Conservation (phyloP, 805 yeast species). For the Ogataea naganishii region DNA sequence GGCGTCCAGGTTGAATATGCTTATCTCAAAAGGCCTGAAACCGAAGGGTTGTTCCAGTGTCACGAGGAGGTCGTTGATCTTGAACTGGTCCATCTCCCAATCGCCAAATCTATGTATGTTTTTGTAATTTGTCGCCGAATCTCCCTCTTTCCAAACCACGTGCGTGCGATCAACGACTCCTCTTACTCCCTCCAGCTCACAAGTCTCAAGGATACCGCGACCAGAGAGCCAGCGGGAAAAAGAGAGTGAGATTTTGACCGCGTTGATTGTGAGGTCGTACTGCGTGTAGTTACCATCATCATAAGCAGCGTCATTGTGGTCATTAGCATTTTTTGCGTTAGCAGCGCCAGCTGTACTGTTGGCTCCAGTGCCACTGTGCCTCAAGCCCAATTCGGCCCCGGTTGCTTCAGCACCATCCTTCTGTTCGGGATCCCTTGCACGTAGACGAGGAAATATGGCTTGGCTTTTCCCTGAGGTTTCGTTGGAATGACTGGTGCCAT, state of each 20-base stretch:
- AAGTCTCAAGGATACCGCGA: slow-evolving; percentile 72
- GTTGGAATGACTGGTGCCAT: too few relatives aligned
- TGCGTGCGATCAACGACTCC: slow-evolving; percentile 91
- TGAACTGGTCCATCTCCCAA: slow-evolving; percentile 80
- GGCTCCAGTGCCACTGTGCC: too few relatives aligned
- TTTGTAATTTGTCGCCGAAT: slow-evolving; percentile 74
- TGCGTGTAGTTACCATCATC: slow-evolving; percentile 97
- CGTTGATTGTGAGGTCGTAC: slow-evolving; percentile 84
- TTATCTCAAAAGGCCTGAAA: slow-evolving; percentile 77
- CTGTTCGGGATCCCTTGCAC: too few relatives aligned
- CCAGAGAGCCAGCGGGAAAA: slow-evolving; percentile 87
- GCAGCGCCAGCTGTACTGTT: slow-evolving; percentile 15
- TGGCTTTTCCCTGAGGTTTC: too few relatives aligned
- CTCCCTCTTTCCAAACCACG: slow-evolving; percentile 73
- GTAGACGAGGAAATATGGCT: too few relatives aligned
- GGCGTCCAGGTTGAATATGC: slow-evolving; percentile 80
- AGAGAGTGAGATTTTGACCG: slow-evolving; percentile 71
- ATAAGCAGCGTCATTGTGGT: slow-evolving; percentile 27
- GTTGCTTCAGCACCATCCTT: too few relatives aligned
- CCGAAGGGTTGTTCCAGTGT: slow-evolving; percentile 74
- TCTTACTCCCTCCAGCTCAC: slow-evolving; percentile 75
- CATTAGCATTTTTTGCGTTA: slow-evolving; percentile 10
- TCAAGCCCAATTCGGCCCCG: too few relatives aligned
- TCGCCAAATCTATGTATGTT: slow-evolving; percentile 78
- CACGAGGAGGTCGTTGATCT: slow-evolving; percentile 77